phyloP scores from a whole-genome alignment of 2,329 filamentous ascomycete species.

The Pseudogymnoascus destructans region DNA sequence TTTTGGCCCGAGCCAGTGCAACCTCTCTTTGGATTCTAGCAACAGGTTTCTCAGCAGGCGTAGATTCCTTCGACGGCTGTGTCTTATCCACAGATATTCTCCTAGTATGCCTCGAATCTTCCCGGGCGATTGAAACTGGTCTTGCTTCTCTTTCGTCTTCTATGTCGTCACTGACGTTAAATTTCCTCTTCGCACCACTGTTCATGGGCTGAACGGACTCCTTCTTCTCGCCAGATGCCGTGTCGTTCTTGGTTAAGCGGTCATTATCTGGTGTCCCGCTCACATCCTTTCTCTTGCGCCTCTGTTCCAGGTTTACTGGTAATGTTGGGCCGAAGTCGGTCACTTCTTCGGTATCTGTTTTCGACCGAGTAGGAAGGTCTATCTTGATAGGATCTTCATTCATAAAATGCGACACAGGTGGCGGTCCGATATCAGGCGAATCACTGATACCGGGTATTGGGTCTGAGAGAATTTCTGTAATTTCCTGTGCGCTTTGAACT shows the following conservation, averaged over 20 bases:
- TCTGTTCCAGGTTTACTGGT: conserved; percentile 26
- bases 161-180: conserved; percentile 41
- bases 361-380: conserved; percentile 32
- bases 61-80: neutral
- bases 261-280: conserved; percentile 14
- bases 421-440: conserved; percentile 57
- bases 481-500: conserved; percentile 22
- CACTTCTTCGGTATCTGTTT: conserved; percentile 16
- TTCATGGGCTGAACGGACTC: conserved; percentile 28
- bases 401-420: conserved; percentile 45
- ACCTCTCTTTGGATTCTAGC: conserved; percentile 17
- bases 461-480: conserved; percentile 19
- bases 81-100: conserved; percentile 22
- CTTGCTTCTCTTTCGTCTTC: conserved; percentile 28
- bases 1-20: conserved; percentile 18
- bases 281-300: conserved; percentile 24
- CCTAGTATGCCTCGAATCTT: conserved; percentile 20
- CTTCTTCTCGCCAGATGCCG: conserved; percentile 5
- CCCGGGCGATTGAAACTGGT: conserved; percentile 19
- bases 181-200: conserved; percentile 45
- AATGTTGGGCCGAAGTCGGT: conserved; percentile 18
- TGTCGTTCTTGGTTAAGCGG: conserved; percentile 9
- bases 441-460: conserved; percentile 32
- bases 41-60: conserved; percentile 14
- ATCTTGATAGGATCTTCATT: conserved; percentile 42